phyloP scores from a whole-genome alignment of 768 basidiomycete species.

The Mycena galopus region DNA sequence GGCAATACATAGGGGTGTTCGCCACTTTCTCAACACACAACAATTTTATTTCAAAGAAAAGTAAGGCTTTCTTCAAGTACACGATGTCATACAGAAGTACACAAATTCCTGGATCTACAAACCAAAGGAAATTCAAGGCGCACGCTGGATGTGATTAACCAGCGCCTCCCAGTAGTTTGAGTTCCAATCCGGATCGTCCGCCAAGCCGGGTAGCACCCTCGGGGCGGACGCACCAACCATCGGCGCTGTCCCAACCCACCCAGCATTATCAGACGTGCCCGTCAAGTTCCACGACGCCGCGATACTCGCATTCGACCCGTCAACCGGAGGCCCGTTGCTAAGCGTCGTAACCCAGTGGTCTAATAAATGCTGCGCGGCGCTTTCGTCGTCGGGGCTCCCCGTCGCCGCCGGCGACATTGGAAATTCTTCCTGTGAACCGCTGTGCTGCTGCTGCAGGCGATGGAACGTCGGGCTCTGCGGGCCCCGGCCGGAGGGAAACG shows the following conservation, averaged over 20 bases:
- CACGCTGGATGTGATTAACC: conserved; percentile 70
- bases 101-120: neutral
- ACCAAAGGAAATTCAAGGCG: conserved; percentile 40
- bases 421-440: conserved; percentile 54
- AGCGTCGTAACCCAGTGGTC: conserved; percentile 91
- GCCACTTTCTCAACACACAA: no score
- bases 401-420: conserved; percentile 72
- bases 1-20: neutral
- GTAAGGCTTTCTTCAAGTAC: neutral
- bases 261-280: conserved; percentile 67
- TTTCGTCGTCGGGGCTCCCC: conserved; percentile 85
- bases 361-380: conserved; percentile 79
- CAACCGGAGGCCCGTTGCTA: conserved; percentile 69
- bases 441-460: conserved; percentile 63
- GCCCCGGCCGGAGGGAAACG: conserved; percentile 44
- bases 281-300: conserved; percentile 73
- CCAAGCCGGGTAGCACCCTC: conserved; percentile 58
- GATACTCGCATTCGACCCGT: conserved; percentile 60
- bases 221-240: conserved; percentile 57
- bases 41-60: no score
- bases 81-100: neutral
- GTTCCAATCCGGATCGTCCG: conserved; percentile 80
- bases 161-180: conserved; percentile 87
- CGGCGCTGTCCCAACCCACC: conserved; percentile 67
- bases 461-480: conserved; percentile 70